These are phyloP conservation scores for Candida peoriensis DNA, from an alignment of 805 yeast genomes.

Conservation along the genomic window DNA sequence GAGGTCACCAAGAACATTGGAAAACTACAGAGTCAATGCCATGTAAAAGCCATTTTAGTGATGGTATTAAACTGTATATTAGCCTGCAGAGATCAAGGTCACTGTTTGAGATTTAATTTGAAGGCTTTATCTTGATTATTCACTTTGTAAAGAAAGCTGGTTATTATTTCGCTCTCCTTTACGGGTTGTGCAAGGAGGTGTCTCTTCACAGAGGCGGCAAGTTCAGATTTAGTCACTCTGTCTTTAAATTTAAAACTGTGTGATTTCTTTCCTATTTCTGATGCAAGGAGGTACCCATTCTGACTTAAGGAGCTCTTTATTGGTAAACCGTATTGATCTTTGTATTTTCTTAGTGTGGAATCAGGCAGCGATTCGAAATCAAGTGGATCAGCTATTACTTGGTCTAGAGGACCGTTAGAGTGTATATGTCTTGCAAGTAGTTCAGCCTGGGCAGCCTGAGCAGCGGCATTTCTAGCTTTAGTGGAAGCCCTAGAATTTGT, in stretches of 20 bases:
- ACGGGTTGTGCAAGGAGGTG: slow-evolving; percentile 60
- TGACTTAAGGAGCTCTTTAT: slow-evolving; percentile 58
- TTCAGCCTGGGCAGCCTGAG: slow-evolving; percentile 68
- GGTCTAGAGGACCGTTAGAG: slow-evolving; percentile 66
- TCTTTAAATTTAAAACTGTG: slow-evolving; percentile 33
- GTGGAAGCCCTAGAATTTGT: slow-evolving; percentile 40
- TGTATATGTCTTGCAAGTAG: slow-evolving; percentile 62
- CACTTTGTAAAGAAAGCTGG: slow-evolving; percentile 84
- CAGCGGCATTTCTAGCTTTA: slow-evolving; percentile 54
- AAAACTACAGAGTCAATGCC: too few species aligned
- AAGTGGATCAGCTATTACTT: slow-evolving; percentile 47
- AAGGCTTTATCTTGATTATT: slow-evolving; percentile 56
- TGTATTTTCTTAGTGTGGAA: slow-evolving; percentile 64
- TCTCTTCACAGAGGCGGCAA: slow-evolving; percentile 54
- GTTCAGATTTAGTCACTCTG: slow-evolving; percentile 52
- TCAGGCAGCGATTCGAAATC: slow-evolving; percentile 67
- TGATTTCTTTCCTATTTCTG: slow-evolving; percentile 72
- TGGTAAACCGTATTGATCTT: slow-evolving; percentile 50
- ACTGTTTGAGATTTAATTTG: slow-evolving; percentile 30
- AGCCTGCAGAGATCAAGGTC: too few species aligned
- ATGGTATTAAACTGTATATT: too few species aligned
- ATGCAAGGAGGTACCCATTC: slow-evolving; percentile 64
- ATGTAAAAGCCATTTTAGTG: too few species aligned
- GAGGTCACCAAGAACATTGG: too few species aligned
- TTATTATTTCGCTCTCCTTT: slow-evolving; percentile 80